phyloP scores from a whole-genome alignment of 176 grass and related monocot genomes.

The Oryza coarctata region DNA sequence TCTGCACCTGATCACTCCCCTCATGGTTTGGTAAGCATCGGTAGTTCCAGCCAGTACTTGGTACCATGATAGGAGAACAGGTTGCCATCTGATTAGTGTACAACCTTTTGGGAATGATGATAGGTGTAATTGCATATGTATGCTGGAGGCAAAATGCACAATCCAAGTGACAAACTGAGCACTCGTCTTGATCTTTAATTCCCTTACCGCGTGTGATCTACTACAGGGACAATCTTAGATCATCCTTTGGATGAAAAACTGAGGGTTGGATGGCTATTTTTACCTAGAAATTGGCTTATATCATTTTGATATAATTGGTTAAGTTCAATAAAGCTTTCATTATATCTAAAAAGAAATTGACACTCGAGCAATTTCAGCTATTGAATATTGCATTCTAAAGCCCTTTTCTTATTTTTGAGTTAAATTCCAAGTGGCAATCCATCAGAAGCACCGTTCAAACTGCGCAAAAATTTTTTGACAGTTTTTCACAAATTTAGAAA shows the following conservation, averaged over 20 bases:
- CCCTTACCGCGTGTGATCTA: neutral
- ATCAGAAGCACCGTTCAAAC: neutral
- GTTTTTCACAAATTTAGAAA: neutral
- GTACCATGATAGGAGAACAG: constrained; percentile 5
- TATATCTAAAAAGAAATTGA: neutral
- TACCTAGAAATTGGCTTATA: neutral
- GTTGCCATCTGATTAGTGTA: constrained; percentile 18
- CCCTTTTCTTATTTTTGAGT: neutral
- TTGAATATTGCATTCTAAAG: neutral
- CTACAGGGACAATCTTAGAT: neutral
- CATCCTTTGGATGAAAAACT: neutral
- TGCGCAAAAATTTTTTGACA: neutral
- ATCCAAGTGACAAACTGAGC: neutral
- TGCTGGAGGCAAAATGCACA: neutral
- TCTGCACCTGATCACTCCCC: constrained; percentile 13
- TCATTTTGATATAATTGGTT: too few species aligned
- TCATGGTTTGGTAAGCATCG: neutral
- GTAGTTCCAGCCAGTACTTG: neutral
- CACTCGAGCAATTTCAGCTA: neutral
- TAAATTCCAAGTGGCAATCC: neutral
- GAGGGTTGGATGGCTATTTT: neutral
- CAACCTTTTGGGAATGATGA: neutral
- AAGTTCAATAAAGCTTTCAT: too few species aligned
- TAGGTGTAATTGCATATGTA: neutral
- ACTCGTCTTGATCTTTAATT: neutral